A percentile compares a stretch with the other conserved stretches of the same genome.
These are phyloP conservation scores for Microglena sp. DNA, from an alignment of 139 green algal genomes.

Conservation along the genomic window DNA sequence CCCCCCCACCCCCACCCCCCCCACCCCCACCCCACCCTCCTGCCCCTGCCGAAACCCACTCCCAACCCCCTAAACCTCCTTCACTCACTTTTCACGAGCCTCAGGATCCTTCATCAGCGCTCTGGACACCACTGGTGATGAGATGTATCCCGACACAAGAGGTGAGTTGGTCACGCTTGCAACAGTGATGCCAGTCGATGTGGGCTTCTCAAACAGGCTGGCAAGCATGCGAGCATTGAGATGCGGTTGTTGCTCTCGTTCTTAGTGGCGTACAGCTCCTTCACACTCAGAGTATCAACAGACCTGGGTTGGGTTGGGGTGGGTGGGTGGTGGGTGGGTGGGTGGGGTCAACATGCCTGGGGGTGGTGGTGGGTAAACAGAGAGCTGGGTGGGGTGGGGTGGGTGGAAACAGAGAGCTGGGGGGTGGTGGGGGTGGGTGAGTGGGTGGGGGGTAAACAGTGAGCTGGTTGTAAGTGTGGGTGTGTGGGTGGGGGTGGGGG, in stretches of 20 bases:
- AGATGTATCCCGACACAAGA: conserved; percentile 31
- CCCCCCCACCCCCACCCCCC: too few species aligned
- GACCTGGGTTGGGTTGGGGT: too few species aligned
- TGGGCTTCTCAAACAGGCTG: conserved; percentile 38
- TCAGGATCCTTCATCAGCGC: conserved; percentile 36
- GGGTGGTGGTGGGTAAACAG: too few species aligned
- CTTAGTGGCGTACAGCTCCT: conserved; percentile 58
- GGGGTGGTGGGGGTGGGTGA: too few species aligned
- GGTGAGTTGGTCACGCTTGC: conserved; percentile 33
- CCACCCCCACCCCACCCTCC: too few species aligned
- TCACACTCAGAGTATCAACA: conserved; percentile 56
- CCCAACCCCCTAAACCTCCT: too few species aligned
- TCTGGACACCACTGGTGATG: conserved; percentile 25
- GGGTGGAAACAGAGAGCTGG: too few species aligned
- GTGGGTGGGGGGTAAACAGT: too few species aligned
- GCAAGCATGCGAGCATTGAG: conserved; percentile 52
- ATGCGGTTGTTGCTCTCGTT: conserved; percentile 42
- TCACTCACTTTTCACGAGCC: conserved; percentile 2
- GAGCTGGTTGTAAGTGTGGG: too few species aligned
- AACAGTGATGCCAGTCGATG: conserved; percentile 28
- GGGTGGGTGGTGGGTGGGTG: conserved; percentile 6
- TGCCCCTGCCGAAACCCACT: too few species aligned
- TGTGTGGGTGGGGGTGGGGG: too few species aligned
- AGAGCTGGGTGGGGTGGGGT: too few species aligned
- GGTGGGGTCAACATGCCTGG: not conserved